Evolutionary conservation across 208 protist species (phyloP), one percentile per base, ranked within the genome.

Genomic region (Trypanosoma boissoni): DNA sequence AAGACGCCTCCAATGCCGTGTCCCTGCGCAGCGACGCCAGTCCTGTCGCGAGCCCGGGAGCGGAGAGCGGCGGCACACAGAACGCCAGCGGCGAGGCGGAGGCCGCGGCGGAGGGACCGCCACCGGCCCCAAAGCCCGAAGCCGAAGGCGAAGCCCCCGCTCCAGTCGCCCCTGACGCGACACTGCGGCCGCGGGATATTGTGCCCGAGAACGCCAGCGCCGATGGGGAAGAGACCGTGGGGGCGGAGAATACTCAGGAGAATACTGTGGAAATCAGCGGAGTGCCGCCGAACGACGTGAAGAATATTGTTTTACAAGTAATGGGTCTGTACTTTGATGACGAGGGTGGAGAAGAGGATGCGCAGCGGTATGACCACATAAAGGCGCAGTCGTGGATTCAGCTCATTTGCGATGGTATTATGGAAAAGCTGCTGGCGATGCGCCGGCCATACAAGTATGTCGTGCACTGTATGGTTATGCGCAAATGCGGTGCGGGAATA

Each of bases 401-500:
- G 55, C 75, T 86, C 23, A 91, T 94, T 45, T 91, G 83, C 67
- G 88, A 94, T 54, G 73, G 73, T 55, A 89, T 90, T 48, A 78
- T 86, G 75, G 82, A 94, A 72, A 75, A 80, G 2, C 56, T 91
- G 23, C 58, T 94, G n/a, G 73, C 66, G 1, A 66, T 94, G 34
- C 69, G 74, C 3, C 88, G 88, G 59, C 88, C 88, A 29, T 94
- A 88, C 67, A 94, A 94, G 77, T 94, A 77, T 69, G 80, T 94
- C 8, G 75, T 80, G 27, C 82, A 91, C 53, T 69, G 72, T 16
- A 81, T 94, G 74, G 71, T 91, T 29, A 91, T 88, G 88, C 76
- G 88, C 16, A 91, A 91, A 69, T 78, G 70, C 45, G 88, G 88
- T 4, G 88, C 83, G 0, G 88, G 84, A 21, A 77, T 94, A 61